A percentile compares a stretch with the other conserved stretches of the same genome.
phyloP scores from a whole-genome alignment of 805 yeast genomes.

The Candida endomychidarum region DNA sequence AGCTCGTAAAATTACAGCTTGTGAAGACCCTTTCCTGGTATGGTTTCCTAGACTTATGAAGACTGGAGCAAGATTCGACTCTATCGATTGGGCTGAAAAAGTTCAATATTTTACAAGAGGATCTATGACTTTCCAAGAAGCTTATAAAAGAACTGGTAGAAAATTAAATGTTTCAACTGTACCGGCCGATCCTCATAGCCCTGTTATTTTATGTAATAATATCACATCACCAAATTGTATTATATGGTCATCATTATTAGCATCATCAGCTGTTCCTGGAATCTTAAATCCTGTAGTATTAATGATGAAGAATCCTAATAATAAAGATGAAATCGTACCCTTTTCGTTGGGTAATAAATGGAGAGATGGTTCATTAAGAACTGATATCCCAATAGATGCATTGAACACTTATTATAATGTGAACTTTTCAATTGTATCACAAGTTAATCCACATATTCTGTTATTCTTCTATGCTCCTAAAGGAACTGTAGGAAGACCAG shows the following conservation, averaged over 20 bases:
- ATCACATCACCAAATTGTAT: conserved; percentile 78
- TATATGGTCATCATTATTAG: conserved; percentile 76
- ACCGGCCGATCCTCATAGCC: conserved; percentile 80
- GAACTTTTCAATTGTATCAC: conserved; percentile 73
- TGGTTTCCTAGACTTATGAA: conserved; percentile 67
- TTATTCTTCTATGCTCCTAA: conserved; percentile 75
- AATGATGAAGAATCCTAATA: conserved; percentile 58
- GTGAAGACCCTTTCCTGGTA: conserved; percentile 58
- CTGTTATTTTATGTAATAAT: conserved; percentile 74
- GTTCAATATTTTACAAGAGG: conserved; percentile 71
- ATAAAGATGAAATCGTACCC: conserved; percentile 48
- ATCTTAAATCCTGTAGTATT: conserved; percentile 75
- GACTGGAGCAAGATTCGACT: conserved; percentile 79
- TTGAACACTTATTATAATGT: conserved; percentile 74
- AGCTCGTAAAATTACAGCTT: conserved; percentile 65
- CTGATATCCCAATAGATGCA: conserved; percentile 76
- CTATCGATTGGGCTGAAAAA: conserved; percentile 71
- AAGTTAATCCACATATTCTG: conserved; percentile 80
- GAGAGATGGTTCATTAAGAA: conserved; percentile 77
- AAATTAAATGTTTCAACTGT: conserved; percentile 73
- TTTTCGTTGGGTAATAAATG: conserved; percentile 74
- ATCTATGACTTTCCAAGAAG: conserved; percentile 69
- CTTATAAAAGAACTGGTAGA: conserved; percentile 66
- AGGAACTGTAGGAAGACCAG: conserved; percentile 81
- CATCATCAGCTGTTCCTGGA: conserved; percentile 84